Evolutionary conservation across 768 basidiomycete species (phyloP), one percentile per base, ranked within the genome.

Genomic region (Obba rivulosa): DNA sequence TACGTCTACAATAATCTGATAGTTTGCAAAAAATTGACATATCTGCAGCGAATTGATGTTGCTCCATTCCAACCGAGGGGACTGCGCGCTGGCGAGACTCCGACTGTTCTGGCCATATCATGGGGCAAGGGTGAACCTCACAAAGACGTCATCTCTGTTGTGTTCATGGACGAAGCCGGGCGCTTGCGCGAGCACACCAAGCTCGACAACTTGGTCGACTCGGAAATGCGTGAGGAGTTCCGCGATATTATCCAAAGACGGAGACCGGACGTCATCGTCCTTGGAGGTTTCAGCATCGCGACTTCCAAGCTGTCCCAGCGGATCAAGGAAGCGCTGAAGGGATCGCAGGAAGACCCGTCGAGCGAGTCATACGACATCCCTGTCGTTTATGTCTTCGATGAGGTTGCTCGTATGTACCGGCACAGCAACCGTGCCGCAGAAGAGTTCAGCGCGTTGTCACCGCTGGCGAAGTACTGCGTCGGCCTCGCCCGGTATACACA

Each of bases 51-150:
- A 45, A 77, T 92, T 56, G 85, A 94, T 61, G 81, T 87, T 8
- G 86, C 85, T 5, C 89, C 94, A 1, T 93, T 79, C 58, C 62
- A 68, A 21, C 78, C 78, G 4, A 66, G 72, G 0, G 76, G 77
- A 7, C 80, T 87, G 69, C 81, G 79, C 48, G 68, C 74, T 45
- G 92, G 89, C 11, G 80, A 90, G 60, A 71, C 78, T 35, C 67
- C 93, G 41, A 75, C 84, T 18, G 92, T 98, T 18, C 76, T 99
- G 36, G 90, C 94, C 3, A 66, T 95, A 48, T 95, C 94, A 7
- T 93, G 92, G 84, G 96, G 96, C 34, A 86, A 89, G 67, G 96
- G 96, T 34, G 93, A 96, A 57, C 90, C 92, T 34, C 83, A 86
- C 58, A 88, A 87, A 59, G 95, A 99, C 65, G 83, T 85, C 7